These are phyloP conservation scores for Stagonosporopsis rhizophila DNA, from an alignment of 2,329 filamentous ascomycete species.

Conservation along the genomic window DNA sequence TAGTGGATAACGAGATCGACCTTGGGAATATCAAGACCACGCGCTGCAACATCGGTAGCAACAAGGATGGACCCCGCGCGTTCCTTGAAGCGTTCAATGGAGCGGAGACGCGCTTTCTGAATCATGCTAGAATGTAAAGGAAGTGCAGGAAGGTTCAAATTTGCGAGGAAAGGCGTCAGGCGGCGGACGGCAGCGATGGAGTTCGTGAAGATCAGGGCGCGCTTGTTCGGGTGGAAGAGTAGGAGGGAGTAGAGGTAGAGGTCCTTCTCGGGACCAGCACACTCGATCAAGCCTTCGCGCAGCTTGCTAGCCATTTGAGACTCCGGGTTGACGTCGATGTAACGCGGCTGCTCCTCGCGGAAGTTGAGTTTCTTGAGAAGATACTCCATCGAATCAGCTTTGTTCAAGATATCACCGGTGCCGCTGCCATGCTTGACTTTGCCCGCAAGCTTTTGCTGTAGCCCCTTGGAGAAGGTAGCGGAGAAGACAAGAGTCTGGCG, in stretches of 20 bases:
- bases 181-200: slow-evolving; percentile 92
- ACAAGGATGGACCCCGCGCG: slow-evolving; percentile 74
- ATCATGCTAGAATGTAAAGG: slow-evolving; percentile 92
- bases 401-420: slow-evolving; percentile 66
- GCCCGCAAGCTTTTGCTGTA: slow-evolving; percentile 89
- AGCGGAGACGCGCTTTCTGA: slow-evolving; percentile 93
- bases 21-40: slow-evolving; percentile 89
- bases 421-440: slow-evolving; percentile 66
- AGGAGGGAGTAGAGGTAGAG: slow-evolving; percentile 90
- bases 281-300: slow-evolving; percentile 90
- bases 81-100: slow-evolving; percentile 85
- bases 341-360: slow-evolving; percentile 80
- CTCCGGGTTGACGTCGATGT: slow-evolving; percentile 88
- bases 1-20: slow-evolving; percentile 94
- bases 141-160: slow-evolving; percentile 76
- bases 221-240: slow-evolving; percentile 78
- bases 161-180: slow-evolving; percentile 81
- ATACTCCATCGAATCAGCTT: slow-evolving; percentile 89
- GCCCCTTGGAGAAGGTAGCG: slow-evolving; percentile 88
- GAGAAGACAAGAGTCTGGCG: slow-evolving; percentile 96
- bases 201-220: slow-evolving; percentile 92
- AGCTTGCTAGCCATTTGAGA: slow-evolving; percentile 87
- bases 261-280: slow-evolving; percentile 93
- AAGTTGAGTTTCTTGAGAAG: slow-evolving; percentile 90
- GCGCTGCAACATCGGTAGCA: slow-evolving; percentile 91